A percentile compares a stretch with the other conserved stretches of the same genome.
Evolutionary conservation across 768 basidiomycete genomes (phyloP).

Genomic region (Holtermannia corniformis): DNA sequence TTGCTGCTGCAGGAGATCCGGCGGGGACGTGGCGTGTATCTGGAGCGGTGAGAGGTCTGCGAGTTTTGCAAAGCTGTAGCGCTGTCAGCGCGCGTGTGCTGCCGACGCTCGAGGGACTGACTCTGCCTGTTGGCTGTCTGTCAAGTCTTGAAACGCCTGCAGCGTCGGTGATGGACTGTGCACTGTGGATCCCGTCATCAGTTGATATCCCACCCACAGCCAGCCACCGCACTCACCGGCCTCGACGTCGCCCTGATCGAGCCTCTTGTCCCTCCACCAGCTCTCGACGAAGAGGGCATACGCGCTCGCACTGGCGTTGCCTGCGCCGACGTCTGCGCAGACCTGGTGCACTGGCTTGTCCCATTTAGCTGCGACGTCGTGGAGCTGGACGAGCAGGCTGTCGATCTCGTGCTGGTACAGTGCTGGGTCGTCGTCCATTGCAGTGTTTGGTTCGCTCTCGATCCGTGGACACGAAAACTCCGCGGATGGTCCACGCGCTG

Average conservation of each 20-base stretch:
- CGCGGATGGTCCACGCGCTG: background rate
- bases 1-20: background rate
- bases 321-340: too few species aligned
- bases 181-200: background rate
- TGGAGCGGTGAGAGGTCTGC: background rate
- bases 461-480: background rate
- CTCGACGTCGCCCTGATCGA: too few species aligned
- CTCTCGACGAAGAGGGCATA: too few species aligned
- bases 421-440: too few species aligned
- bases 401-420: too few species aligned
- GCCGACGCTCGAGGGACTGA: too few species aligned
- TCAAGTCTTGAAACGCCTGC: background rate
- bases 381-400: too few species aligned
- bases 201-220: too few species aligned
- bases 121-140: background rate
- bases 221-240: too few species aligned
- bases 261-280: too few species aligned
- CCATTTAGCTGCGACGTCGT: background rate
- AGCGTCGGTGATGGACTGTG: background rate
- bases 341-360: background rate
- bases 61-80: background rate
- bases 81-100: background rate
- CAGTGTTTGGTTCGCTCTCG: too few species aligned
- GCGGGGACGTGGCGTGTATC: background rate
- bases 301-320: too few species aligned